Conservation (phyloP, 257 asterid species). For the Mitragyna speciosa region DNA sequence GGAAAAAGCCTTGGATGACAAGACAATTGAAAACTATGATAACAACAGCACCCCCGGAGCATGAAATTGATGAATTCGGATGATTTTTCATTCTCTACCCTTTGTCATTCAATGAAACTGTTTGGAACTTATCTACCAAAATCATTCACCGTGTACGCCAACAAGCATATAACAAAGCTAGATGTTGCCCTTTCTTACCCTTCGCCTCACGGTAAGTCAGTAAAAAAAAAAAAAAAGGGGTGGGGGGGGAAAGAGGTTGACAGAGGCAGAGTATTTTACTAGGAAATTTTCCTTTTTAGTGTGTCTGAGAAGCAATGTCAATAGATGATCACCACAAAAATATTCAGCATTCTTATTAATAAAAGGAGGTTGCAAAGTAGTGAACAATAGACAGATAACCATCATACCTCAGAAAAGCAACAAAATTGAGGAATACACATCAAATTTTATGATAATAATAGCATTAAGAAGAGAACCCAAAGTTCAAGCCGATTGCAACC, state of each 20-base stretch:
- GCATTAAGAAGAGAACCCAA: constrained; percentile 11
- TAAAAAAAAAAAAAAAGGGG: neutral
- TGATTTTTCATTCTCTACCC: neutral
- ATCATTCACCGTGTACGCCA: neutral
- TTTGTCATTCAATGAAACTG: neutral
- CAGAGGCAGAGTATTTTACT: no score
- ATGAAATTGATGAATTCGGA: neutral
- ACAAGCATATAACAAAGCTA: no score
- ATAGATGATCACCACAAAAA: no score
- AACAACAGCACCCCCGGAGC: neutral
- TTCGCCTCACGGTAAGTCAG: neutral
- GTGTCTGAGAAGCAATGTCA: no score
- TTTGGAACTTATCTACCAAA: neutral
- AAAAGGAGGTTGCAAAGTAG: neutral
- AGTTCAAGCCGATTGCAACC: constrained; percentile 29
- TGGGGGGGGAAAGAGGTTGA: no score
- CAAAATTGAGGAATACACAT: neutral
- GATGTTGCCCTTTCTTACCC: neutral
- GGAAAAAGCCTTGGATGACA: no score
- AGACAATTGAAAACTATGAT: no score
- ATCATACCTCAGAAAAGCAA: no score
- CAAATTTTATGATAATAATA: no score
- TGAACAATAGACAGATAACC: no score
- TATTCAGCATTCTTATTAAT: no score
- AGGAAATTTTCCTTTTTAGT: no score